These are phyloP conservation scores for Phaeophleospora eucalypticola DNA, from an alignment of 2,329 filamentous ascomycete species.

Conservation along the genomic window DNA sequence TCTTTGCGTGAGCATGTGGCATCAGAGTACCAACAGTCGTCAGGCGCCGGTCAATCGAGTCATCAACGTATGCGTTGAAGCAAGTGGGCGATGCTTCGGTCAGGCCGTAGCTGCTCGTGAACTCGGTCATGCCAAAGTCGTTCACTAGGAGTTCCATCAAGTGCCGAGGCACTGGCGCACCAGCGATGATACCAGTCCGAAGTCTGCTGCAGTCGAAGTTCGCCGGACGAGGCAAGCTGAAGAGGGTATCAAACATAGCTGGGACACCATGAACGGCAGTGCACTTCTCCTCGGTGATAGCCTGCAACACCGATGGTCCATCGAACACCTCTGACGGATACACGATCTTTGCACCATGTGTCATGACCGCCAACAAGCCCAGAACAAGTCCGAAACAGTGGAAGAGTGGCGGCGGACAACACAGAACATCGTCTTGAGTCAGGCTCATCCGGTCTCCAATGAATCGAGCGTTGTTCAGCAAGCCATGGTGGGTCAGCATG, in stretches of 20 bases:
- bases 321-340: constrained; percentile 74
- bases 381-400: constrained; percentile 82
- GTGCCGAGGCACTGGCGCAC: constrained; percentile 69
- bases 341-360: constrained; percentile 71
- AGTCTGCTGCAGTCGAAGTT: constrained; percentile 48
- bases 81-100: constrained; percentile 76
- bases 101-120: constrained; percentile 54
- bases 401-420: constrained; percentile 79
- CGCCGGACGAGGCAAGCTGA: constrained; percentile 46
- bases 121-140: constrained; percentile 71
- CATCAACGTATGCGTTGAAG: constrained; percentile 74
- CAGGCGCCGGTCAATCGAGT: constrained; percentile 62
- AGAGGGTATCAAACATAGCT: constrained; percentile 72
- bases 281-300: constrained; percentile 50
- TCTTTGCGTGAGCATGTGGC: constrained; percentile 70
- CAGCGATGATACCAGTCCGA: constrained; percentile 74
- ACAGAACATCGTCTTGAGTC: constrained; percentile 62
- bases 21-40: constrained; percentile 71
- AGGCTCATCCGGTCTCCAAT: constrained; percentile 68
- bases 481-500: constrained; percentile 56
- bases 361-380: constrained; percentile 67
- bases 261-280: constrained; percentile 77
- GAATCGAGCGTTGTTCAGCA: constrained; percentile 28
- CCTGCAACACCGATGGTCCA: constrained; percentile 59
- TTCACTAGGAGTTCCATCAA: constrained; percentile 71